These are phyloP conservation scores for Petunia hybrid DNA, from an alignment of 305 asterid species.

Conservation along the genomic window DNA sequence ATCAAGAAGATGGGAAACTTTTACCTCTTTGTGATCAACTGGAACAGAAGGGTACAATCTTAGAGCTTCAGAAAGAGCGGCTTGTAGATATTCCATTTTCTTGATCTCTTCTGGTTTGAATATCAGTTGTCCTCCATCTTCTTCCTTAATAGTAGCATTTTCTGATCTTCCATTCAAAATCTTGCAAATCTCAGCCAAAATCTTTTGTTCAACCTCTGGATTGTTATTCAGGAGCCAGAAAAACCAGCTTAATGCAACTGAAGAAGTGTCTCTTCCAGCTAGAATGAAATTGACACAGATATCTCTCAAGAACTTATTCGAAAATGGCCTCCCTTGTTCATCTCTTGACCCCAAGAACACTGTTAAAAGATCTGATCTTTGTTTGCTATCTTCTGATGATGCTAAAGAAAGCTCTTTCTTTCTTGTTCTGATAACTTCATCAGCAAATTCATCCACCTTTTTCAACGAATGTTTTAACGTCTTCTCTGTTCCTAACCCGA, in stretches of 20 bases:
- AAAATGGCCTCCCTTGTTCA: conserved; percentile 61
- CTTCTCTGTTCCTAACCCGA: conserved; percentile 67
- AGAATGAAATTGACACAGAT: conserved; percentile 89
- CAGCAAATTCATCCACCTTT: conserved; percentile 75
- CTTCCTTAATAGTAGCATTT: background rate
- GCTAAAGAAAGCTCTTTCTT: conserved; percentile 62
- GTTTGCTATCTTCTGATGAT: conserved; percentile 32
- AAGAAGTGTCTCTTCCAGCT: conserved; percentile 97
- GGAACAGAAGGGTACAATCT: conserved; percentile 96
- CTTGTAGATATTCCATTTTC: conserved; percentile 95
- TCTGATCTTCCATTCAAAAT: conserved; percentile 56
- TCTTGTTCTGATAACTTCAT: conserved; percentile 71
- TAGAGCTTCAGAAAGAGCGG: conserved; percentile 90
- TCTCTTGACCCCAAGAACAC: conserved; percentile 78
- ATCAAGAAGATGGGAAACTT: background rate
- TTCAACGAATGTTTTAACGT: conserved; percentile 55
- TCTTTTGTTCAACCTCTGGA: conserved; percentile 75
- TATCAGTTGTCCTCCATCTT: conserved; percentile 39
- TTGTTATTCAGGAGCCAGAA: conserved; percentile 75
- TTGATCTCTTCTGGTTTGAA: conserved; percentile 85
- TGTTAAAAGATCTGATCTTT: conserved; percentile 74
- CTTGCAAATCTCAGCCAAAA: conserved; percentile 66
- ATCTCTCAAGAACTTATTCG: conserved; percentile 74
- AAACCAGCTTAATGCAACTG: conserved; percentile 95
- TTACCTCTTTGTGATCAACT: conserved; percentile 94